A percentile compares a stretch with the other conserved stretches of the same genome.
Conservation (phyloP, 2,329 filamentous ascomycete species). For the Pseudogymnoascus sp. region DNA sequence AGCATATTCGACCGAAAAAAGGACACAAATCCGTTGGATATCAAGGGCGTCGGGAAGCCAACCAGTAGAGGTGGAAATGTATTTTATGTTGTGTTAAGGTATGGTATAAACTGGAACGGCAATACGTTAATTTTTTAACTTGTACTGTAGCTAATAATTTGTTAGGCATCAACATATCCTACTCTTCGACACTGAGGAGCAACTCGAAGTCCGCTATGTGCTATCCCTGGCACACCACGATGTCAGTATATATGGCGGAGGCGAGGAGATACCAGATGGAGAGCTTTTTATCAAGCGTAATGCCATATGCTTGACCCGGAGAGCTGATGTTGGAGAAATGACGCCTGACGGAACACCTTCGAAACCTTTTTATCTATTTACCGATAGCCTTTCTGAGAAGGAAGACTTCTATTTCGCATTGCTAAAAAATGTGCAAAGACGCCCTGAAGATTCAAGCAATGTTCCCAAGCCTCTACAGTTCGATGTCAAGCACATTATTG, state of each 20-base stretch:
- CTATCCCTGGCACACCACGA: constrained; percentile 85
- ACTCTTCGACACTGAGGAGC: constrained; percentile 93
- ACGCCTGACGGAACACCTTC: constrained; percentile 51
- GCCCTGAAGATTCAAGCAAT: constrained; percentile 46
- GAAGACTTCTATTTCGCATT: constrained; percentile 97
- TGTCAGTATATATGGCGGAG: constrained; percentile 77
- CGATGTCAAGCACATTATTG: constrained; percentile 79
- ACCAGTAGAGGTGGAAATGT: constrained; percentile 68
- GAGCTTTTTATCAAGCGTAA: constrained; percentile 96
- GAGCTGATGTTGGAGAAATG: constrained; percentile 45
- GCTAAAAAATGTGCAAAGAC: constrained; percentile 73
- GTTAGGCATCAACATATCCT: constrained; percentile 85
- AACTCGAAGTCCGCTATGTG: constrained; percentile 92
- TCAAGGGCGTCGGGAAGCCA: constrained; percentile 25
- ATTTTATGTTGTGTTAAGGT: constrained; percentile 88
- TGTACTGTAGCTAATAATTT: constrained; percentile 13
- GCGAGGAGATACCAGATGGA: constrained; percentile 72
- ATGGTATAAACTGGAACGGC: constrained; percentile 19
- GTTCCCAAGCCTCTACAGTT: constrained; percentile 69
- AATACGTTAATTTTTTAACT: constrained; percentile 13
- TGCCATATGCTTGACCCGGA: constrained; percentile 73
- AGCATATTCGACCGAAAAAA: constrained; percentile 85
- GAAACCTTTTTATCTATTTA: constrained; percentile 89
- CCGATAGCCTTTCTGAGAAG: constrained; percentile 90
- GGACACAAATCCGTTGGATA: constrained; percentile 29